phyloP scores from a whole-genome alignment of 225 moss, liverwort and hornwort genomes.

The Bryum argenteum region DNA sequence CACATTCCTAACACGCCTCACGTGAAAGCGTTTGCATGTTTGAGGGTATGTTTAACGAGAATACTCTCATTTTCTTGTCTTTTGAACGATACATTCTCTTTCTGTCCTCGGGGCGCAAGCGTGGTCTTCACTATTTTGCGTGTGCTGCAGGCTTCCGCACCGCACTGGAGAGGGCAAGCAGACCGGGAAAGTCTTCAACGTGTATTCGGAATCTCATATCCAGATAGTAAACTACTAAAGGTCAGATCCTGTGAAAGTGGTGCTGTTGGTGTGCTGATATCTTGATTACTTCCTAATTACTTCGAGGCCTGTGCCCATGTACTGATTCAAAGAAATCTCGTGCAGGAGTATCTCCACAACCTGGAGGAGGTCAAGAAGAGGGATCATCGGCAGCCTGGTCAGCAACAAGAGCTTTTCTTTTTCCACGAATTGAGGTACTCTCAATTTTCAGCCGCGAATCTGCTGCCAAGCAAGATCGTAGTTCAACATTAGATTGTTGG shows the following conservation, averaged over 20 bases:
- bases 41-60: constrained; percentile 57
- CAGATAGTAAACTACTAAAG: constrained; percentile 84
- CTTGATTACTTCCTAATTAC: no score
- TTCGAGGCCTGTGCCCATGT: background rate
- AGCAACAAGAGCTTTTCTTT: constrained; percentile 94
- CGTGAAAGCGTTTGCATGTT: constrained; percentile 89
- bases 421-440: constrained; percentile 85
- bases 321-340: background rate
- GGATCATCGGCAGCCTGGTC: constrained; percentile 87
- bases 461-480: background rate
- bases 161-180: constrained; percentile 93
- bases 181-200: constrained; percentile 93
- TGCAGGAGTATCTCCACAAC: constrained; percentile 75
- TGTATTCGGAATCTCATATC: constrained; percentile 92
- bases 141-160: constrained; percentile 76
- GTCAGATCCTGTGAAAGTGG: constrained; percentile 30
- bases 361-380: constrained; percentile 96
- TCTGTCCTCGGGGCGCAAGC: background rate
- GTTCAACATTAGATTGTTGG: background rate
- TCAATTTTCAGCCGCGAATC: constrained; percentile 7
- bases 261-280: constrained; percentile 3
- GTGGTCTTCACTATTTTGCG: constrained; percentile 10
- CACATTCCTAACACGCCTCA: constrained; percentile 92
- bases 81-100: background rate
- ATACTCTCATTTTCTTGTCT: background rate